Percentiles rank a stretch among this genome's conserved stretches.
These are phyloP conservation scores for Neonectria ditissima DNA, from an alignment of 2,329 filamentous ascomycete species.

Conservation along the genomic window DNA sequence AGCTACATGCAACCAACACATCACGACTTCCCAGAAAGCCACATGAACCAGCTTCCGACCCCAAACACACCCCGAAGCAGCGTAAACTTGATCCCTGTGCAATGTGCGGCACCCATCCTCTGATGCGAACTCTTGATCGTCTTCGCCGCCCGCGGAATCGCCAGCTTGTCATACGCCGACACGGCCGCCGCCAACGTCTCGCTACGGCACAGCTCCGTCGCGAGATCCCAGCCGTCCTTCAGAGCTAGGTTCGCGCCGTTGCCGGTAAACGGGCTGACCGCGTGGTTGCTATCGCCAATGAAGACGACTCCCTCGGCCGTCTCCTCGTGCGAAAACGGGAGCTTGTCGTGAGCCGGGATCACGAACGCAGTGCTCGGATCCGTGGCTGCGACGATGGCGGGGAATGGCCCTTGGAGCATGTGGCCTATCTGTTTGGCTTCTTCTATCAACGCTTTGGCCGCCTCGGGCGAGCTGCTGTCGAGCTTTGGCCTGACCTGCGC, in stretches of 20 bases:
- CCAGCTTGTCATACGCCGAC: constrained; percentile 48
- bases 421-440: constrained; percentile 48
- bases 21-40: constrained; percentile 8
- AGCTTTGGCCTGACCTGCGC: constrained; percentile 26
- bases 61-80: constrained; percentile 6
- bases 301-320: constrained; percentile 49
- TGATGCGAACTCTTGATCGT: constrained; percentile 37
- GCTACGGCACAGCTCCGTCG: constrained; percentile 47
- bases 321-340: constrained; percentile 52
- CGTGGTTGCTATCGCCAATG: constrained; percentile 60
- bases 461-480: constrained; percentile 28
- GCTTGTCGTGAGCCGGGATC: constrained; percentile 56
- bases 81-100: constrained; percentile 11
- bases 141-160: constrained; percentile 47
- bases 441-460: constrained; percentile 42
- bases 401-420: constrained; percentile 51
- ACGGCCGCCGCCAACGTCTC: constrained; percentile 44
- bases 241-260: constrained; percentile 59
- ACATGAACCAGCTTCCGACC: constrained; percentile 19
- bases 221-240: constrained; percentile 57
- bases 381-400: constrained; percentile 51
- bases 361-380: constrained; percentile 49
- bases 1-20: background rate
- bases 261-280: constrained; percentile 58
- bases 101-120: constrained; percentile 29